Evolutionary conservation across 148 eudicot genomes (phyloP), one percentile per base, ranked within the genome.

Genomic region (Tetragonia tetragonoides): DNA sequence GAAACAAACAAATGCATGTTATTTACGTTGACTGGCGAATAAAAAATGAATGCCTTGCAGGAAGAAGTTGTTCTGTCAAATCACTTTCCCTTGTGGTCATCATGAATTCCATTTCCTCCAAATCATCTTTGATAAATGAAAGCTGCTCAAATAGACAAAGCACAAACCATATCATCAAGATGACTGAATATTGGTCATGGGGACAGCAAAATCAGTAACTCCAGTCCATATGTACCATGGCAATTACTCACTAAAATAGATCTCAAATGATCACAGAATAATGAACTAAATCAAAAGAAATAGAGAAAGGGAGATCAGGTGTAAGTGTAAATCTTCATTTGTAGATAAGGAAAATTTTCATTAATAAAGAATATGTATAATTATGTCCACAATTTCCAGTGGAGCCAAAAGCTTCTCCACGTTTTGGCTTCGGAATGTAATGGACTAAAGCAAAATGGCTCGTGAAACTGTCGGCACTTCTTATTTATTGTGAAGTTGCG

Each of bases 51-150:
- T 83, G 85, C 47, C 82, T 95, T 72, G 90, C 84, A 62, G 99
- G 97, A 83, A 95, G 99, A 87, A 95, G 97, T 75, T 86, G 94
- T 83, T 95, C 99, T 5, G 95, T 90, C 93, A 95, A 84, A 84
- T 87, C 90, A 86, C 88, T 89, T 85, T 93, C 93, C 82, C 89
- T 83, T 75, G 78, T 80, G 59, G 95, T 86, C 97, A 95, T 89
- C 83, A 93, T 90, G 76, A 84, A 83, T 81, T 95, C 94, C 97
- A 93, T 95, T 87, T 95, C 97, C 83, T 93, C 97, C 81, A 95
- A 83, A 82, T 95, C 99, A 74, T 74, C 78, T 82, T 87, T 93
- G 49, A 93, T 79, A 68, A 82, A 90, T 18, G 99, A 91, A 64
- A 95, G 85, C 99, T 95, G 97, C 72, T 44, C 47, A 66, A 83